Conservation (phyloP, 257 asterid genomes). For the Solanum pennellii region DNA sequence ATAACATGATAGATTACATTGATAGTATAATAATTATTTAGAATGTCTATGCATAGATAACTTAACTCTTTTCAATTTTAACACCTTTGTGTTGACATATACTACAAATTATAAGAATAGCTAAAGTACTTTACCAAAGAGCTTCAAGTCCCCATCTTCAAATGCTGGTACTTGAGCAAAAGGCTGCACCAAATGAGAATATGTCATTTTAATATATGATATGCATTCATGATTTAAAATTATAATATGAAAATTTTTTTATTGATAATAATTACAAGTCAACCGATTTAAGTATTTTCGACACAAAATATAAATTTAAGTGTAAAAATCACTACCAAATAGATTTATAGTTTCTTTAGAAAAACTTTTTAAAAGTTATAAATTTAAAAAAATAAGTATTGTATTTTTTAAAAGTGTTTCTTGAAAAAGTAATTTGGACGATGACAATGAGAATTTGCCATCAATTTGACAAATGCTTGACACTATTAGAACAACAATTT, state of each 20-base stretch:
- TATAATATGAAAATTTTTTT: not conserved
- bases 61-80: not conserved
- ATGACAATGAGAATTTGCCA: not conserved
- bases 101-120: not conserved
- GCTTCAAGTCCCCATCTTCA: constrained; percentile 37
- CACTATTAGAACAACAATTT: not conserved
- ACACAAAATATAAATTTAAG: not conserved
- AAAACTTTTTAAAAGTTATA: too few species aligned
- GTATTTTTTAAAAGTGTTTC: not conserved
- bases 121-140: constrained; percentile 20
- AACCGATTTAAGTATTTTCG: not conserved
- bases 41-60: not conserved
- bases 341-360: not conserved
- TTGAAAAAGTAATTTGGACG: not conserved
- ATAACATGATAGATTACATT: not conserved
- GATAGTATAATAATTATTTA: not conserved
- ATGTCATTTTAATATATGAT: not conserved
- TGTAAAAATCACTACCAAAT: not conserved
- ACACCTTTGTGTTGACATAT: not conserved
- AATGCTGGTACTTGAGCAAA: constrained; percentile 37
- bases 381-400: too few species aligned
- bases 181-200: constrained; percentile 16
- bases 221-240: not conserved
- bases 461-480: not conserved
- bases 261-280: not conserved